Conservation (phyloP, 345 rosid species). For the Sapria himalayana region DNA sequence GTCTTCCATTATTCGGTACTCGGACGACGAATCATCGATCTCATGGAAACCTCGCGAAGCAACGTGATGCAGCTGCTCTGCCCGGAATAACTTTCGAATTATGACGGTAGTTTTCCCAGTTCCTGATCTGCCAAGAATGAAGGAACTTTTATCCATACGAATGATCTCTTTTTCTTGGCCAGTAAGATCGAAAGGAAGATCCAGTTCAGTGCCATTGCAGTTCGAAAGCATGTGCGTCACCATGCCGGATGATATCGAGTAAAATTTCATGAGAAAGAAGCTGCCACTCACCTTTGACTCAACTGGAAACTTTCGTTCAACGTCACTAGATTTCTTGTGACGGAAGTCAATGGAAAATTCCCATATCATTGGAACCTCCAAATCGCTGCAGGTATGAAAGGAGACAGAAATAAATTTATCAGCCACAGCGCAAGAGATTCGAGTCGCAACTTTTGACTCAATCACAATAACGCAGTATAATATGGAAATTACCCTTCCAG, state of each 20-base stretch:
- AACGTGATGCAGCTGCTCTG: conserved; percentile 14
- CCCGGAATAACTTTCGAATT: conserved; percentile 23
- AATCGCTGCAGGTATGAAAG: conserved; percentile 6
- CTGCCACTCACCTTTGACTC: conserved; percentile 24
- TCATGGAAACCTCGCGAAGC: conserved; percentile 11
- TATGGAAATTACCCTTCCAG: conserved; percentile 25
- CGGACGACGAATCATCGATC: neutral
- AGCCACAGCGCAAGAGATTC: neutral
- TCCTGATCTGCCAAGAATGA: conserved; percentile 35
- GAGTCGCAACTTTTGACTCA: neutral
- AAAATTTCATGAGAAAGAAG: conserved; percentile 32
- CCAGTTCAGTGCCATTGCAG: conserved; percentile 17
- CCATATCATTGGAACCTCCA: conserved; percentile 30
- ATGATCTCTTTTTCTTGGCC: conserved; percentile 23
- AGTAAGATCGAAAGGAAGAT: conserved; percentile 32
- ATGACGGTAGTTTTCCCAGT: conserved; percentile 41
- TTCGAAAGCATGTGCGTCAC: conserved; percentile 22
- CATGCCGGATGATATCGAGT: conserved; percentile 17
- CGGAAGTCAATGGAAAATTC: conserved; percentile 9
- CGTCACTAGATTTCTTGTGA: conserved; percentile 5
- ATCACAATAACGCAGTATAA: neutral
- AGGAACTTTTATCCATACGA: conserved; percentile 17
- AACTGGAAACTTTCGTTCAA: conserved; percentile 7
- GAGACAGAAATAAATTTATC: neutral
- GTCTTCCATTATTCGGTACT: neutral